phyloP scores from a whole-genome alignment of 1,284 basidiomycete genomes.

The Ceraceosorus guamensis region DNA sequence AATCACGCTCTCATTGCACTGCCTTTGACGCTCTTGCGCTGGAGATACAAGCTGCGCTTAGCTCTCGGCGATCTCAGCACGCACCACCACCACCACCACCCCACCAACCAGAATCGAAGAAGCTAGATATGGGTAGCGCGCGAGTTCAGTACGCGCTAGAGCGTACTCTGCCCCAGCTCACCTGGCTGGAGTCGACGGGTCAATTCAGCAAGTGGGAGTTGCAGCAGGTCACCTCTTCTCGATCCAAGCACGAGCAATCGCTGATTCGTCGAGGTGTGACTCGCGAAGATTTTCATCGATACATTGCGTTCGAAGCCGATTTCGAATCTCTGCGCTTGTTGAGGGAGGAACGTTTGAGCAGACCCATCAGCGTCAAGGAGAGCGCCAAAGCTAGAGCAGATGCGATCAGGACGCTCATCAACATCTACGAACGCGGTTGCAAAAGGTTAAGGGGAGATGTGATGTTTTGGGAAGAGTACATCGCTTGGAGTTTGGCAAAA shows the following conservation, averaged over 20 bases:
- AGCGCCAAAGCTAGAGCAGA: slow-evolving; percentile 14
- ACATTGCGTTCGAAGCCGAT: slow-evolving; percentile 71
- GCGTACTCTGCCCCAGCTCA: slow-evolving; percentile 92
- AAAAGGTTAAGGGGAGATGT: slow-evolving; percentile 82
- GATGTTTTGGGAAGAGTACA: slow-evolving; percentile 78
- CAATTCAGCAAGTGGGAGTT: slow-evolving; percentile 70
- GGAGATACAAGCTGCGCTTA: no score
- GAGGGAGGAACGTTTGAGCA: slow-evolving; percentile 1
- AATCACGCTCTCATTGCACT: no score
- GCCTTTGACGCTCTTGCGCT: no score
- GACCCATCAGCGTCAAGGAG: background rate
- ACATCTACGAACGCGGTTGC: slow-evolving; percentile 82
- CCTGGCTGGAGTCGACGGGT: slow-evolving; percentile 78
- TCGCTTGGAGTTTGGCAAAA: slow-evolving; percentile 71
- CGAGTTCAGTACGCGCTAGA: slow-evolving; percentile 90
- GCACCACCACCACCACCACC: background rate
- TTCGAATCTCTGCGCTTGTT: slow-evolving; percentile 1
- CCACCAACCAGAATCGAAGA: no score
- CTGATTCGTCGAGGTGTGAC: slow-evolving; percentile 74
- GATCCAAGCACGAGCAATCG: slow-evolving; percentile 74
- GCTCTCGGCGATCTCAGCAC: no score
- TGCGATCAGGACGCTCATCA: slow-evolving; percentile 64
- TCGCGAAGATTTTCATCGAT: slow-evolving; percentile 81
- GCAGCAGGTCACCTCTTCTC: slow-evolving; percentile 72
- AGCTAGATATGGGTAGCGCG: slow-evolving; percentile 18